A percentile compares a stretch with the other conserved stretches of the same genome.
Conservation (phyloP, 306 rosid genomes). For the Dalbergia oliveri region DNA sequence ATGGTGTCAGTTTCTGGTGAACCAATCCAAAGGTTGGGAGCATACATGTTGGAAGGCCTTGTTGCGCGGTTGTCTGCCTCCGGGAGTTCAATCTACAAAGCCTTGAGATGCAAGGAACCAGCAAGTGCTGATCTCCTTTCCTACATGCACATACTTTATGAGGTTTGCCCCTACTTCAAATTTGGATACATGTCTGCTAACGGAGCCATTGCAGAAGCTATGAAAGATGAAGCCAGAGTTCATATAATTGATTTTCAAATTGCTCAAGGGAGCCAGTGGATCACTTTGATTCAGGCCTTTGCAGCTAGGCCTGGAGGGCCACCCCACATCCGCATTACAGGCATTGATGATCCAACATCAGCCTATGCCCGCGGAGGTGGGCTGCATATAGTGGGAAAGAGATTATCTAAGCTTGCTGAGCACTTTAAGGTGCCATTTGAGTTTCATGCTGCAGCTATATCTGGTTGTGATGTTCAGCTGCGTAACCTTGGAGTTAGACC, state of each 20-base stretch:
- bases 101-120: conserved; percentile 84
- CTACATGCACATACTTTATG: conserved; percentile 86
- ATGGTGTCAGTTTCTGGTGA: conserved; percentile 95
- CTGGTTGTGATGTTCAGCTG: conserved; percentile 77
- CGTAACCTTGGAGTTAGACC: conserved; percentile 66
- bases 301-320: conserved; percentile 99
- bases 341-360: conserved; percentile 81
- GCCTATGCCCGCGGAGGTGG: conserved; percentile 98
- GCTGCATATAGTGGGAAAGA: conserved; percentile 74
- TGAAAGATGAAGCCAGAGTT: conserved; percentile 83
- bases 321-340: conserved; percentile 94
- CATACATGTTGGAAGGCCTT: conserved; percentile 96
- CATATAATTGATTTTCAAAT: conserved; percentile 97
- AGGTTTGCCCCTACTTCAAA: conserved; percentile 95
- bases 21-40: conserved; percentile 96
- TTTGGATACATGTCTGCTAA: conserved; percentile 98
- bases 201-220: conserved; percentile 99
- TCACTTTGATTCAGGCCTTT: conserved; percentile 93
- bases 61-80: conserved; percentile 76
- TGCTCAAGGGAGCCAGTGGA: conserved; percentile 95
- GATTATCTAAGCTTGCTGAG: conserved; percentile 78
- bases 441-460: conserved; percentile 76
- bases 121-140: conserved; percentile 82
- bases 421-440: conserved; percentile 83
- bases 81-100: conserved; percentile 79